phyloP scores from a whole-genome alignment of 148 eudicot species.

The Selenicereus undatus region DNA sequence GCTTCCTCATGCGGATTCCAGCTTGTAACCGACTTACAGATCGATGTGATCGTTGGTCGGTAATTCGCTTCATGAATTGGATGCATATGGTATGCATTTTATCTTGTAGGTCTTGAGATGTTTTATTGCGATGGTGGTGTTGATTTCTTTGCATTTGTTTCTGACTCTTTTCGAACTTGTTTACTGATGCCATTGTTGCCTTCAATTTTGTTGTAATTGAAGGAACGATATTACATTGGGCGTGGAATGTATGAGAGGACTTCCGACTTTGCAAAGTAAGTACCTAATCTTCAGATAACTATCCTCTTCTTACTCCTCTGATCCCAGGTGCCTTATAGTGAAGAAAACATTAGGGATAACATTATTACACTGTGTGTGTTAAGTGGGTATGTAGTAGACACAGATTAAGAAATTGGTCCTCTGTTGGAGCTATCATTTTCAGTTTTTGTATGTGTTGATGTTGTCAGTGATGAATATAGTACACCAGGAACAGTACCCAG shows the following conservation, averaged over 20 bases:
- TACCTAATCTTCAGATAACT: not conserved
- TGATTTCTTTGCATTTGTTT: not conserved
- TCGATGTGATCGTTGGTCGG: conserved; percentile 66
- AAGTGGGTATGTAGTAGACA: not conserved
- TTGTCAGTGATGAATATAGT: not conserved
- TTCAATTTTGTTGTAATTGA: conserved; percentile 15
- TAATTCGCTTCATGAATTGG: conserved; percentile 74
- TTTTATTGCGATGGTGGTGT: not conserved
- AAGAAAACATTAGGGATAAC: not conserved
- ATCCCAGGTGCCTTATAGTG: not conserved
- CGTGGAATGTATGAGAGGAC: conserved; percentile 99
- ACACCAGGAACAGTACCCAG: not conserved
- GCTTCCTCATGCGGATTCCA: conserved; percentile 80
- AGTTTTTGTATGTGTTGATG: not conserved
- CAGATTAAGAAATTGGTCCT: not conserved
- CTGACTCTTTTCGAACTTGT: not conserved
- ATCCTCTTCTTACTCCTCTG: conserved; percentile 1
- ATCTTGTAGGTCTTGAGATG: conserved; percentile 43
- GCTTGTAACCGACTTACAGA: conserved; percentile 67
- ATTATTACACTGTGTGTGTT: not conserved
- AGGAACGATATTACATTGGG: conserved; percentile 97
- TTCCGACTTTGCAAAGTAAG: conserved; percentile 65
- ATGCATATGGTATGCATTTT: conserved; percentile 35
- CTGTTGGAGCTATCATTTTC: not conserved
- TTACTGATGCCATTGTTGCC: conserved; percentile 15